Conservation (phyloP, 2,329 filamentous ascomycete species). For the Verticillium isaacii region DNA sequence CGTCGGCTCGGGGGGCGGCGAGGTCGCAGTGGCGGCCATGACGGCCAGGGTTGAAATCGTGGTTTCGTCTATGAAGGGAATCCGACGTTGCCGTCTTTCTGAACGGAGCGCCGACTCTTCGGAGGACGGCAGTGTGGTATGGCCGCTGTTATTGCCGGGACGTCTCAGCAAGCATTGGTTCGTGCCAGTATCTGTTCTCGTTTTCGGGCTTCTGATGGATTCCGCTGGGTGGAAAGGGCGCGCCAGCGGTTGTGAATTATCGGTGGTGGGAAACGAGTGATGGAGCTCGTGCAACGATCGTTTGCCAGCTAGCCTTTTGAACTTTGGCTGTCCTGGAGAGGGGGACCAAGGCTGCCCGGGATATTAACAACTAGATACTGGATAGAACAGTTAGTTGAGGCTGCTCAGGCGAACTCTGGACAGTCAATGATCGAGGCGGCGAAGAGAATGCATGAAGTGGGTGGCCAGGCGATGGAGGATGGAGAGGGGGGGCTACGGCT, state of each 20-base stretch:
- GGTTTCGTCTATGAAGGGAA: not conserved
- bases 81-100: not conserved
- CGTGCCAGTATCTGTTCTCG: not conserved
- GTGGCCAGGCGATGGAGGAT: not conserved
- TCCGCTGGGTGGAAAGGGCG: not conserved
- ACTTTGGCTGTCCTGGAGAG: not conserved
- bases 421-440: not conserved
- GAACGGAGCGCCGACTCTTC: not conserved
- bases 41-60: not conserved
- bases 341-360: not conserved
- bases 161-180: not conserved
- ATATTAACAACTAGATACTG: constrained; percentile 4
- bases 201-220: not conserved
- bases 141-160: not conserved
- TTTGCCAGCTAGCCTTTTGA: not conserved
- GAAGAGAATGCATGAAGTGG: not conserved
- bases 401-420: not conserved
- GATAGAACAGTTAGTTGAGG: not conserved
- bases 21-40: constrained; percentile 9
- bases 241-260: not conserved
- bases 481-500: not conserved
- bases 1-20: constrained; percentile 24
- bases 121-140: not conserved
- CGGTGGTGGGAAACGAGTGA: not conserved
- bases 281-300: not conserved